Evolutionary conservation across 2,329 filamentous ascomycete genomes (phyloP), one percentile per base, ranked within the genome.

Genomic region (Tolypocladium tundrense): DNA sequence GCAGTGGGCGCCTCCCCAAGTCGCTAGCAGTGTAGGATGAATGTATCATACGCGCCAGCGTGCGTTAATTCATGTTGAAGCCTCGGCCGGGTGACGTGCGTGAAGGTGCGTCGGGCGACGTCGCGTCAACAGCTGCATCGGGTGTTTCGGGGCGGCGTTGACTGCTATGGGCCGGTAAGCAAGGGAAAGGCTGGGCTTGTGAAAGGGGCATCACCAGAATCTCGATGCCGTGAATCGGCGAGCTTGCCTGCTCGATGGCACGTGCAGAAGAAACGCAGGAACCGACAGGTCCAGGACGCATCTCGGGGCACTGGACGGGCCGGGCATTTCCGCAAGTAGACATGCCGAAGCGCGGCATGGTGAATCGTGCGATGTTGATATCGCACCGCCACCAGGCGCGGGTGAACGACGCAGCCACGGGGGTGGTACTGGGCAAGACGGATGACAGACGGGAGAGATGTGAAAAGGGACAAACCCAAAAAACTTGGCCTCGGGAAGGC

Each of bases 1-100:
- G 60, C 60, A 57, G 58, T 35, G 48, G 60, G 61, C 58, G 57
- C 53, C 58, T 52, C 59, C 57, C 54, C 11, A 2, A 10, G 48
- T 53, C 53, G 39, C 56, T 57, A 60, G 62, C 64, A 61, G 60
- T 54, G 60, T 42, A 52, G 31, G 48, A 52, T 60, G 64, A 62
- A 60, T 65, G 63, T 65, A 65, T 60, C 58, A 58, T 61, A 65
- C 60, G 52, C 53, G 24, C 40, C 39, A 33, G 31, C 31, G 53
- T 33, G 40, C 53, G 40, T 35, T 33, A 60, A 52, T 52, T 13
- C 31, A 35, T 8, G 19, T 37, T 14, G 11, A 21, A 37, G 27
- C 27, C 27, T 19, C 5, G 45, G 45, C 5, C 27, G 3, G 10
- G 33, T 4, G 48, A 35, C 8, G 10, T 52, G 48, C n/a, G 19